phyloP scores from a whole-genome alignment of 2,329 filamentous ascomycete species.

The Penicillium sp. region DNA sequence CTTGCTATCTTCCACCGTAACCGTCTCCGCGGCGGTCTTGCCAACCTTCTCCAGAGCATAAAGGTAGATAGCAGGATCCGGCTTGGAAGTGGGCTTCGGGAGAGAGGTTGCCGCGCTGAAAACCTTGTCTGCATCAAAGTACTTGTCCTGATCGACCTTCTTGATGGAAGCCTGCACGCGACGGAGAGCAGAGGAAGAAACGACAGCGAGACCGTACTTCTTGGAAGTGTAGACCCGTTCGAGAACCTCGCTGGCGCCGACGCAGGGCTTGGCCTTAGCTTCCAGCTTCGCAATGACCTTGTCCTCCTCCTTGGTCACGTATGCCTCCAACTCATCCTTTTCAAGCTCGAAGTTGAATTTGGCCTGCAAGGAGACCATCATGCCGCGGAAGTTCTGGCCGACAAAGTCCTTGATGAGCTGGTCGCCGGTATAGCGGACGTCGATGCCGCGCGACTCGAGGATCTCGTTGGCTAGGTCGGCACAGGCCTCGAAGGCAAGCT shows the following conservation, averaged over 20 bases:
- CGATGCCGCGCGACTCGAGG: slow-evolving; percentile 67
- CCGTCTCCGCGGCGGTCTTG: slow-evolving; percentile 70
- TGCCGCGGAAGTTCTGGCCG: slow-evolving; percentile 92
- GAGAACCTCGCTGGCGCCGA: slow-evolving; percentile 69
- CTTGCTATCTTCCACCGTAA: slow-evolving; percentile 89
- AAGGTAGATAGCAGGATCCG: slow-evolving; percentile 86
- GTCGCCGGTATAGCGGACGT: slow-evolving; percentile 74
- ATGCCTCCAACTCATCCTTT: slow-evolving; percentile 70
- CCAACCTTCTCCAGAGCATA: slow-evolving; percentile 75
- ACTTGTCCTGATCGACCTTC: slow-evolving; percentile 79
- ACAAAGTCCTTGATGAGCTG: slow-evolving; percentile 85
- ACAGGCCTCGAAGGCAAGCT: slow-evolving; percentile 88
- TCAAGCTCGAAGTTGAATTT: slow-evolving; percentile 74
- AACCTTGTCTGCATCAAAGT: slow-evolving; percentile 74
- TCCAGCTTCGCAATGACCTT: slow-evolving; percentile 81
- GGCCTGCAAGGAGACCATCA: slow-evolving; percentile 76
- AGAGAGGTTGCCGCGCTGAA: slow-evolving; percentile 84
- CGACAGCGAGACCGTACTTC: slow-evolving; percentile 77
- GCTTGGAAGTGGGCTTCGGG: slow-evolving; percentile 81
- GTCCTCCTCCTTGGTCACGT: slow-evolving; percentile 78
- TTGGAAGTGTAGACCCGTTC: slow-evolving; percentile 64
- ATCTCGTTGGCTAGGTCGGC: slow-evolving; percentile 88
- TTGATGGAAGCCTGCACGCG: slow-evolving; percentile 77
- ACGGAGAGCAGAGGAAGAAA: slow-evolving; percentile 77
- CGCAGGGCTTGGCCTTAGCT: slow-evolving; percentile 68